A percentile compares a stretch with the other conserved stretches of the same genome.
Conservation (phyloP, 352 stramenopile genomes). For the Globisporangium ultimum region DNA sequence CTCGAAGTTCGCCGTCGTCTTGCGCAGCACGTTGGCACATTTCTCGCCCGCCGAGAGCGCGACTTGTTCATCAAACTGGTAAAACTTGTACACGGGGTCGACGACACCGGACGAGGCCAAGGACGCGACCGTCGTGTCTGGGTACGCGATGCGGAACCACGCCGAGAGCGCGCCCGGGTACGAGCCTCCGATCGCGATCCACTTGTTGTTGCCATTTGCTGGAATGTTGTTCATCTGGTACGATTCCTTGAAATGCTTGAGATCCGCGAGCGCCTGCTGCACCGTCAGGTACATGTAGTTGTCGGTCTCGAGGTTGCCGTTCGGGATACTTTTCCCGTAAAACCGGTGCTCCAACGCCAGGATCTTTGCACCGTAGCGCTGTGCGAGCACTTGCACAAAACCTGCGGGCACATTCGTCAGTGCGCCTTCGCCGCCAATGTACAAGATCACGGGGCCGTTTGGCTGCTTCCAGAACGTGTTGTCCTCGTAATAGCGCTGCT, state of each 20-base stretch:
- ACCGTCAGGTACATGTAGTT: conserved; percentile 81
- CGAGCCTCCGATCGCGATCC: conserved; percentile 77
- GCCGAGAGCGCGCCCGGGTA: conserved; percentile 79
- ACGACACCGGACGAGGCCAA: conserved; percentile 81
- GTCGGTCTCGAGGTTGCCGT: conserved; percentile 58
- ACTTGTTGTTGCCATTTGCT: conserved; percentile 35
- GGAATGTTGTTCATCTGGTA: conserved; percentile 37
- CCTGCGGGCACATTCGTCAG: conserved; percentile 55
- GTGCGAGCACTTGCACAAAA: conserved; percentile 68
- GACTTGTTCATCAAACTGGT: conserved; percentile 81
- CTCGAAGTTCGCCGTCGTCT: conserved; percentile 68
- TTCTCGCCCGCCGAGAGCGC: conserved; percentile 47
- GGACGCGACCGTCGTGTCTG: conserved; percentile 66
- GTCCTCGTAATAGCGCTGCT: conserved; percentile 77
- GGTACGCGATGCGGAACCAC: conserved; percentile 83
- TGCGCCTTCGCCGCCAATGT: conserved; percentile 80
- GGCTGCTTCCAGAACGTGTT: conserved; percentile 53
- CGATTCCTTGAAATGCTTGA: conserved; percentile 80
- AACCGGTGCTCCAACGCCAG: conserved; percentile 86
- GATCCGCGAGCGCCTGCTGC: conserved; percentile 82
- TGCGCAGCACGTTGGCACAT: conserved; percentile 61
- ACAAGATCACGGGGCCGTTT: conserved; percentile 72
- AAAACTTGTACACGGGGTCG: conserved; percentile 73
- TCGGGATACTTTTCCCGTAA: conserved; percentile 84
- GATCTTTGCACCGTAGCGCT: conserved; percentile 79